Evolutionary conservation across 163 green algal genomes (phyloP).

Genomic region (Scenedesmus sp.): DNA sequence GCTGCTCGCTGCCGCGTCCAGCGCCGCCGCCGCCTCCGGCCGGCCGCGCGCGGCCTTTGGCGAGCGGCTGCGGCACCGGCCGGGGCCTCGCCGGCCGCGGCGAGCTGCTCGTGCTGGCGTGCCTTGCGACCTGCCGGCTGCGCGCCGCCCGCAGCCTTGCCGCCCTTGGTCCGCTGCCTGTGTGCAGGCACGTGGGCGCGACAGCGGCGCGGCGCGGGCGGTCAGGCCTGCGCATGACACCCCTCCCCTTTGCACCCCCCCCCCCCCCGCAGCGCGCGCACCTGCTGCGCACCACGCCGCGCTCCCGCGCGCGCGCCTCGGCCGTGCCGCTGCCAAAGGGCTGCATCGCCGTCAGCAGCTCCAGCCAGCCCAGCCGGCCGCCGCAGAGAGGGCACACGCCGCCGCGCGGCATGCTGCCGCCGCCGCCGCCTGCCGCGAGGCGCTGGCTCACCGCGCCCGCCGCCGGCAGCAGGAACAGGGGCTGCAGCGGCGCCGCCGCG

Average conservation of each 20-base stretch:
- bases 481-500: too few species aligned
- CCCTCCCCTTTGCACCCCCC: not conserved
- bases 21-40: too few species aligned
- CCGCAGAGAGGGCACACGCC: constrained; percentile 47
- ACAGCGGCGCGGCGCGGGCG: too few species aligned
- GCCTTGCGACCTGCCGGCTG: too few species aligned
- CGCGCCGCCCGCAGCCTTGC: too few species aligned
- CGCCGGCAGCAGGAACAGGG: too few species aligned
- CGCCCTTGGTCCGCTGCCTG: too few species aligned
- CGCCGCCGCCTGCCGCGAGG: constrained; percentile 23
- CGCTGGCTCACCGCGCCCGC: not conserved
- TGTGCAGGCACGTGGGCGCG: not conserved
- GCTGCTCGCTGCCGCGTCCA: not conserved
- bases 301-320: constrained; percentile 5
- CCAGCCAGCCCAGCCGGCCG: constrained; percentile 47
- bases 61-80: too few species aligned
- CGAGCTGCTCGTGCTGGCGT: too few species aligned
- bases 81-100: too few species aligned
- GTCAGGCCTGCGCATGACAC: not conserved
- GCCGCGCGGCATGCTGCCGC: constrained; percentile 31
- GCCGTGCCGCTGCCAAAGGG: constrained; percentile 42
- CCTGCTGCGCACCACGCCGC: not conserved
- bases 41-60: too few species aligned
- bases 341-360: constrained; percentile 53
- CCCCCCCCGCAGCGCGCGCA: too few species aligned